These are phyloP conservation scores for Fusarium sp. DNA, from an alignment of 2,329 filamentous ascomycete genomes.

Conservation along the genomic window DNA sequence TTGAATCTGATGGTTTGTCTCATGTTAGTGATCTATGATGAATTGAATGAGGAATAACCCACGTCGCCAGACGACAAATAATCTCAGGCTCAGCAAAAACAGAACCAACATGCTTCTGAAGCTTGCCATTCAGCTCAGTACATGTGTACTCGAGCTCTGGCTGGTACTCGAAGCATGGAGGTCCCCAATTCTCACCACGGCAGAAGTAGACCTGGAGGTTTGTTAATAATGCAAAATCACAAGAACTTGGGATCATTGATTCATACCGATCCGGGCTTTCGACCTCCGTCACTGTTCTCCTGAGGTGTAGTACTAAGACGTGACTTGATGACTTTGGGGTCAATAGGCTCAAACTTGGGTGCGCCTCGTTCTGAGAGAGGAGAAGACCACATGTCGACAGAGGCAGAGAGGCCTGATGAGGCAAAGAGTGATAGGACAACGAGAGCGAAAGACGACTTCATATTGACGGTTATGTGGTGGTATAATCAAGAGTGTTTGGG, in stretches of 20 bases:
- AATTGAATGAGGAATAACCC: neutral
- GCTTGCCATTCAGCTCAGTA: slow-evolving; percentile 31
- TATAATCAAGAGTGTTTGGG: neutral
- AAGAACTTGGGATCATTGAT: neutral
- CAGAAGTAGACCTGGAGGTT: slow-evolving; percentile 42
- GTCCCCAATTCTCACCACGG: slow-evolving; percentile 42
- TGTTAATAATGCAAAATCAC: slow-evolving; percentile 4
- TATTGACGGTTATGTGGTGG: slow-evolving; percentile 6
- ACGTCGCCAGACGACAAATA: slow-evolving; percentile 43
- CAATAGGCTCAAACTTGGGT: slow-evolving; percentile 30
- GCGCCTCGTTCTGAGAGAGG: slow-evolving; percentile 24
- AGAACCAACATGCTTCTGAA: slow-evolving; percentile 41
- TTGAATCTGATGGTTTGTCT: slow-evolving; percentile 10
- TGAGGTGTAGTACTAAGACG: slow-evolving; percentile 36
- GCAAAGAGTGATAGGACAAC: slow-evolving; percentile 22
- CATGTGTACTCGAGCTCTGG: slow-evolving; percentile 43
- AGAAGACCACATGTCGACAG: slow-evolving; percentile 42
- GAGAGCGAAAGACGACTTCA: slow-evolving; percentile 32
- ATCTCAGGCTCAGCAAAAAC: slow-evolving; percentile 41
- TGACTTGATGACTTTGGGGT: slow-evolving; percentile 36
- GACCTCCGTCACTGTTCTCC: slow-evolving; percentile 25
- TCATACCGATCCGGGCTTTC: slow-evolving; percentile 36
- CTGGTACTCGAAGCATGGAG: slow-evolving; percentile 39
- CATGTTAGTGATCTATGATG: slow-evolving; percentile 8
- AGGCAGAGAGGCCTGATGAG: slow-evolving; percentile 24